Base-by-base conservation (phyloP, 1,139 yeast genomes). In the Nematodospora anomalae region DNA sequence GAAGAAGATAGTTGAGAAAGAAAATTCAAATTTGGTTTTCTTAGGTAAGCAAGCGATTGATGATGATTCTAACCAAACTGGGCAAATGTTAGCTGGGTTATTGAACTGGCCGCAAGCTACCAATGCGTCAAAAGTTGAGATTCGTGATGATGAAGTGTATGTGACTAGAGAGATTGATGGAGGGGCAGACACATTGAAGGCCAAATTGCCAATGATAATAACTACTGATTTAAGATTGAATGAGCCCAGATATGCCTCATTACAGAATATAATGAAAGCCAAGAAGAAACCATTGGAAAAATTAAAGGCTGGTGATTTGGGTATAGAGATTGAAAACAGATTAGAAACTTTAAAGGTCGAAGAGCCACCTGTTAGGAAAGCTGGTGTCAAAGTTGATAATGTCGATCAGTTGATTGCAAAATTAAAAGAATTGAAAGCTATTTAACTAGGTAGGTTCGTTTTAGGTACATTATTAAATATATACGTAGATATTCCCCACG, bases 41-140 rank as follows among this genome's bases (percentile, higher is more conserved):
- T 74, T 92, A 57, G 98, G 98, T 29, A 92, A 92, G 59, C 98
- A 92, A 64, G 90, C 97, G 26, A 90, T 92, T 52, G 98, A 92
- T 61, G 95, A 89, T 52, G 98, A 92, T 57, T 74, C 87, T 33
- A 88, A 87, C 62, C 96, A 90, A 62, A 90, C 97, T n/a, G 98
- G 98, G 16, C 97, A 90, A 64, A 87, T 92, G 80, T 76, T 92
- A 41, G 97, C 97, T 2, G 97, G 97, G 6, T 69, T 92, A 46
- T 75, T 92, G 62, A 79, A 83, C 54, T 92, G 98, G 98, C 95
- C 97, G 12, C 98, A 92, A 64, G 97, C 97, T 25, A 90, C 97
- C 30, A 87, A 89, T 58, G 98, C 97, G 6, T 83, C 95, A 34
- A 85, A 88, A 62, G 94, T 92, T 24, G 85, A 75, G 37, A 59